These are phyloP conservation scores for Ceratobasidium sp. DNA, from an alignment of 1,284 basidiomycete genomes.

Conservation along the genomic window DNA sequence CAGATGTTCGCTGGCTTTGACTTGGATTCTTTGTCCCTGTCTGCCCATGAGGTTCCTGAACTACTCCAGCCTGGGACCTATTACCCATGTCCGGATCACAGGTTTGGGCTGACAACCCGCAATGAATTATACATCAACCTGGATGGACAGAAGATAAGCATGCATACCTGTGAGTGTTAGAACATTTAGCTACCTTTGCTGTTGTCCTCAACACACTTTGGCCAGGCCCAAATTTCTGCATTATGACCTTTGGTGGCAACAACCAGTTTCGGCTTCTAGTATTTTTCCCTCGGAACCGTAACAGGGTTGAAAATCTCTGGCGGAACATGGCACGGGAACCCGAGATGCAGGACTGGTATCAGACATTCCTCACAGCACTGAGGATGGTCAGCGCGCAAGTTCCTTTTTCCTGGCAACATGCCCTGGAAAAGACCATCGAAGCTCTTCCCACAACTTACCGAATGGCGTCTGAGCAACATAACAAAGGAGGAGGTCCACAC, in stretches of 20 bases:
- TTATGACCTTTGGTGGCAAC: conserved; percentile 10
- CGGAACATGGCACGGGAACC: neutral
- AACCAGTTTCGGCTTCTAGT: conserved; percentile 1
- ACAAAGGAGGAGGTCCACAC: neutral
- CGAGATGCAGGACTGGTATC: conserved; percentile 1
- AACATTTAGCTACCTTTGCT: no score
- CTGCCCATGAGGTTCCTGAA: no score
- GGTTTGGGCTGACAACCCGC: no score
- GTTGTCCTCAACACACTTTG: no score
- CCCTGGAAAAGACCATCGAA: conserved; percentile 2
- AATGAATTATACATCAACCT: no score
- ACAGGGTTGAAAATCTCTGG: conserved; percentile 4
- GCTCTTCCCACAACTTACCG: neutral
- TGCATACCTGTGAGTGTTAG: no score
- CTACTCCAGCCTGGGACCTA: no score
- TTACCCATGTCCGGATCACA: no score
- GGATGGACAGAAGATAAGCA: no score
- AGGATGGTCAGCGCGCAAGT: neutral
- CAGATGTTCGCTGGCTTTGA: no score
- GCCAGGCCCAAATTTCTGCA: neutral
- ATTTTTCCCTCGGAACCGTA: conserved; percentile 1
- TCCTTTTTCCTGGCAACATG: neutral
- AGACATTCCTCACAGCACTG: neutral
- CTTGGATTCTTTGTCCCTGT: no score
- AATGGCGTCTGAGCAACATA: neutral